These are phyloP conservation scores for Artemisia annua DNA, from an alignment of 129 eudicot genomes.

Conservation along the genomic window DNA sequence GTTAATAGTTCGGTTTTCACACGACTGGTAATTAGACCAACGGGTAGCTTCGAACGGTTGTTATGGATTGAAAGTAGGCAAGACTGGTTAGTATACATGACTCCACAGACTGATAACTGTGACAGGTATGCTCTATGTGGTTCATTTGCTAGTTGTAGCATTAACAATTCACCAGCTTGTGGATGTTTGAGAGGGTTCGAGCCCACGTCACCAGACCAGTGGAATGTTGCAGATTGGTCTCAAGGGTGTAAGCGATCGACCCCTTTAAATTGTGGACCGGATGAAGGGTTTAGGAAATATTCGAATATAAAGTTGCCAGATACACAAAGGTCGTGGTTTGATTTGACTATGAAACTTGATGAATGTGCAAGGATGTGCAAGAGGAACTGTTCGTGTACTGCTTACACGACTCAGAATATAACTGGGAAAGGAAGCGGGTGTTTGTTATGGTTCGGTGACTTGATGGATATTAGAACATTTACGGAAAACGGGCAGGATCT, in stretches of 20 bases:
- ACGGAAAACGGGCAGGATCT: conserved; percentile 45
- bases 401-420: conserved; percentile 37
- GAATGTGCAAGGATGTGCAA: conserved; percentile 37
- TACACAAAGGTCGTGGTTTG: conserved; percentile 24
- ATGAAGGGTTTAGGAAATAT: conserved; percentile 40
- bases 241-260: conserved; percentile 36
- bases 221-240: conserved; percentile 43
- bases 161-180: conserved; percentile 41
- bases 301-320: conserved; percentile 40
- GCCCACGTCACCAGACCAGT: conserved; percentile 28
- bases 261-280: conserved; percentile 32
- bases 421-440: conserved; percentile 40
- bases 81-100: conserved; percentile 31
- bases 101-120: conserved; percentile 39
- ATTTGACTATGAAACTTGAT: conserved; percentile 32
- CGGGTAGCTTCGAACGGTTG: conserved; percentile 31
- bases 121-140: conserved; percentile 39
- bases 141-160: conserved; percentile 33
- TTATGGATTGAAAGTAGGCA: conserved; percentile 31
- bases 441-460: conserved; percentile 41
- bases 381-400: conserved; percentile 43
- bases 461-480: conserved; percentile 31
- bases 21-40: conserved; percentile 28
- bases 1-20: conserved; percentile 24
- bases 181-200: conserved; percentile 39